Evolutionary conservation across 805 yeast species (phyloP), one percentile per base, ranked within the genome.

Genomic region (Saccharomycopsis sp.): DNA sequence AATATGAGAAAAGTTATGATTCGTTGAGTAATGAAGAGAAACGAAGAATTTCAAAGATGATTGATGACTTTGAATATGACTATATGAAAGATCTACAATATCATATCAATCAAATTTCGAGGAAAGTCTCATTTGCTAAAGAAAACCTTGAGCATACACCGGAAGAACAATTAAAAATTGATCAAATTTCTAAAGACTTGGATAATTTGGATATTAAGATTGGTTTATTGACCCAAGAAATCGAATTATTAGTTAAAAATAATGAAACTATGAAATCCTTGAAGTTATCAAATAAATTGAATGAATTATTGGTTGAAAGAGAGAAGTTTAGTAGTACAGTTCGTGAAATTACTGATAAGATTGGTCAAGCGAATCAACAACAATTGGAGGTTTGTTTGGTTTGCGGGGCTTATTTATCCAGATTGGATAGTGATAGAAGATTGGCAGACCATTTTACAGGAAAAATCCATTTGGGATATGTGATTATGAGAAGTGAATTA

Each of bases 391-490:
- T 85, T 1, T 88, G 97, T 59, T 82, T 75, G 48, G 76, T 75
- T 1, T 88, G 97, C 60, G 95, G 95, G 1, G 95, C 95, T 1
- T 86, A 80, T 53, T 63, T 89, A 29, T 82, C 94, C 6, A 65
- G 89, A 46, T 62, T 87, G 41, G 97, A 88, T 57, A 84, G 81
- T 44, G 96, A 88, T 56, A 68, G 87, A 56, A 68, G 96, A 50
- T 64, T 88, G 47, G 94, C 89, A 1, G 95, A 84, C 51, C 96
- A 88, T 58, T 87, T 85, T 55, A 61, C 78, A 19, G 97, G 97
- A 1, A 86, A 85, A 51, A 74, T 84, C 44, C 96, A 88, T 61
- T 55, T 83, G 48, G 89, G 87, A 0, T 87, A 79, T 57, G 88
- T 78, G 2, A 76, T 70, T 38, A 79, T 88, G 77, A 67, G 95